Conservation (phyloP, 352 stramenopile genomes). For the Aphanomyces stellatus region DNA sequence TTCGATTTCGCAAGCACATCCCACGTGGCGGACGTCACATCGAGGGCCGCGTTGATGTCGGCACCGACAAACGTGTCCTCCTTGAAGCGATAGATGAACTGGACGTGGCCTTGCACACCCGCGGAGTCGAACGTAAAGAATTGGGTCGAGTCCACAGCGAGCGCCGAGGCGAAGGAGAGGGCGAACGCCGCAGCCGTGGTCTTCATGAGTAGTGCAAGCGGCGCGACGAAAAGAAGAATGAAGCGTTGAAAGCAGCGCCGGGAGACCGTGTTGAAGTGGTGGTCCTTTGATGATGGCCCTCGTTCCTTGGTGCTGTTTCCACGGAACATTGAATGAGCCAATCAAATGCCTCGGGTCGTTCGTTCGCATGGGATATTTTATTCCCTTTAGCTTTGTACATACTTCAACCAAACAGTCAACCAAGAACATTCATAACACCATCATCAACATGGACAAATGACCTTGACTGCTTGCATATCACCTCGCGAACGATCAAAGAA, state of each 20-base stretch:
- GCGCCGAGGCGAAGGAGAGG: neutral
- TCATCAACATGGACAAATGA: too few species aligned
- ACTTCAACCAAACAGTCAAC: too few species aligned
- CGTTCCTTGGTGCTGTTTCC: neutral
- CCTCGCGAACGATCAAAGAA: too few species aligned
- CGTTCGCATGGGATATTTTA: neutral
- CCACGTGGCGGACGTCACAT: neutral
- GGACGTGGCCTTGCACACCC: neutral
- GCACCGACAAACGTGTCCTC: neutral
- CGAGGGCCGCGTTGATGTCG: neutral
- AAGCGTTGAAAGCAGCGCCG: too few species aligned
- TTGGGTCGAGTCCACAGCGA: neutral
- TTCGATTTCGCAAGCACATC: constrained; percentile 19
- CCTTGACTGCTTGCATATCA: too few species aligned
- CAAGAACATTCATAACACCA: too few species aligned
- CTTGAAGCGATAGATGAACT: neutral
- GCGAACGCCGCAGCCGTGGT: neutral
- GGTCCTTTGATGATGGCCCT: too few species aligned
- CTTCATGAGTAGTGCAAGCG: neutral
- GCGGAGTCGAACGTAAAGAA: neutral
- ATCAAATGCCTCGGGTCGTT: too few species aligned
- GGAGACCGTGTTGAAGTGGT: too few species aligned
- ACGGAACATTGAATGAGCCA: neutral
- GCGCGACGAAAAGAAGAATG: neutral
- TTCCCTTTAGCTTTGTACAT: too few species aligned